A percentile compares a stretch with the other conserved stretches of the same genome.
phyloP scores from a whole-genome alignment of 1,284 basidiomycete genomes.

The Microbotryum intermedium region DNA sequence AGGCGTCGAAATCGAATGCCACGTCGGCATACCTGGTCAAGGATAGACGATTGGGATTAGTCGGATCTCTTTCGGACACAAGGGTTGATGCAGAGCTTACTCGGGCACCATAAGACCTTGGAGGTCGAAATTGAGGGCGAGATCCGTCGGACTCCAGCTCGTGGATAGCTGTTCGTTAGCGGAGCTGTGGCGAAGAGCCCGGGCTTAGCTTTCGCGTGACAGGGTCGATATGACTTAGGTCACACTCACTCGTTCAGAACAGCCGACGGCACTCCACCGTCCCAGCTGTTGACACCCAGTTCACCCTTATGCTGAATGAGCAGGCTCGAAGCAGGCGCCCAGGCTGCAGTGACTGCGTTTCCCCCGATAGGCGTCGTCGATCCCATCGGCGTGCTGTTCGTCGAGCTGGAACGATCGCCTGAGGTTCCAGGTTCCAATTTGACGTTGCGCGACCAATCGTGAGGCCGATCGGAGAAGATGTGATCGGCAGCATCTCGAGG shows the following conservation, averaged over 20 bases:
- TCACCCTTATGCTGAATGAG: background rate
- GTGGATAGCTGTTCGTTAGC: background rate
- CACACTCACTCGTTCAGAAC: no score
- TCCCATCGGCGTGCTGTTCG: background rate
- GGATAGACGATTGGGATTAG: background rate
- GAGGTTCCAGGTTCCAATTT: no score
- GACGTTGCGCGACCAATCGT: background rate
- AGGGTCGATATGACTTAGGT: no score
- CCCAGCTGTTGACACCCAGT: background rate
- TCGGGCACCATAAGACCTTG: slow-evolving; percentile 11
- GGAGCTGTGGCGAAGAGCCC: background rate
- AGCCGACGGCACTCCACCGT: background rate
- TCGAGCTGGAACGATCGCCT: background rate
- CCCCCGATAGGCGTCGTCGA: background rate
- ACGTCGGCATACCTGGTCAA: slow-evolving; percentile 2
- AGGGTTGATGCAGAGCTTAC: background rate
- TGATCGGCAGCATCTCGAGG: background rate
- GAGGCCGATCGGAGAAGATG: background rate
- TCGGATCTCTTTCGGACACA: background rate
- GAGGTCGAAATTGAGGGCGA: slow-evolving; percentile 9
- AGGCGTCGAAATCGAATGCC: slow-evolving; percentile 11
- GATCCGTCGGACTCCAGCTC: background rate
- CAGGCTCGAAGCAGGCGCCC: background rate
- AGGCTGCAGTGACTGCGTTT: background rate
- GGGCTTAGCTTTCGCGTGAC: background rate